Percentiles rank a stretch among this genome's conserved stretches.
phyloP scores from a whole-genome alignment of 2,329 filamentous ascomycete genomes.

The Colletotrichum cereale region DNA sequence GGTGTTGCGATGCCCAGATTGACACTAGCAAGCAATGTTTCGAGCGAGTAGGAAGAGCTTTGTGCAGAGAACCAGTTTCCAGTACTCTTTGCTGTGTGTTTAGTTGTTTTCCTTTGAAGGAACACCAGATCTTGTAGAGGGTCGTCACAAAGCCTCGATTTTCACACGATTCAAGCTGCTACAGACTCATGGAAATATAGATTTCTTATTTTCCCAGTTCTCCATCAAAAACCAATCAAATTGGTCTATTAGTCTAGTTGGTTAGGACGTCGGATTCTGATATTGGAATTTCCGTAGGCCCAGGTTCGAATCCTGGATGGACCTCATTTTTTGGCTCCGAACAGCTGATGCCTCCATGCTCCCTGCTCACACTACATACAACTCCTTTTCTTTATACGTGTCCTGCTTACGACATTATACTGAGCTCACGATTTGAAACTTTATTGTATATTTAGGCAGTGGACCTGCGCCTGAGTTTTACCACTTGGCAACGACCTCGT shows the following conservation, averaged over 20 bases:
- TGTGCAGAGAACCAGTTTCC: background rate
- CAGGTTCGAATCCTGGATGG: conserved; percentile 38
- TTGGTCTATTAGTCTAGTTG: conserved; percentile 37
- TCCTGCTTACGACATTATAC: background rate
- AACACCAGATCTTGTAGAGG: accelerated
- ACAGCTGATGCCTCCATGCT: too few relatives aligned
- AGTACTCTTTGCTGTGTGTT: too few relatives aligned
- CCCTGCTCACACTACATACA: too few relatives aligned
- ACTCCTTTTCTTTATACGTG: too few relatives aligned
- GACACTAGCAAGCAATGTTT: background rate
- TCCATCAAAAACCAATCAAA: background rate
- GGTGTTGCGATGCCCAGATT: background rate
- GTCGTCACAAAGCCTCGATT: background rate
- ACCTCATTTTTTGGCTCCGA: conserved; percentile 2
- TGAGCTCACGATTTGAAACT: background rate
- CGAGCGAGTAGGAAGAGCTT: background rate
- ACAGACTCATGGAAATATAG: background rate
- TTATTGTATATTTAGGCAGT: background rate
- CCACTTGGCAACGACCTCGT: conserved; percentile 53
- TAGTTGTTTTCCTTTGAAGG: too few relatives aligned
- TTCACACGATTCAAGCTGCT: accelerated
- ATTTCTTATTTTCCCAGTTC: accelerated
- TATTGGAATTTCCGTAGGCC: conserved; percentile 23
- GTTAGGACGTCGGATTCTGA: conserved; percentile 39
- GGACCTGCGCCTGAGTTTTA: background rate